Evolutionary conservation across 805 yeast species (phyloP), one percentile per base, ranked within the genome.

Genomic region (Wickerhamomyces xylosicus): DNA sequence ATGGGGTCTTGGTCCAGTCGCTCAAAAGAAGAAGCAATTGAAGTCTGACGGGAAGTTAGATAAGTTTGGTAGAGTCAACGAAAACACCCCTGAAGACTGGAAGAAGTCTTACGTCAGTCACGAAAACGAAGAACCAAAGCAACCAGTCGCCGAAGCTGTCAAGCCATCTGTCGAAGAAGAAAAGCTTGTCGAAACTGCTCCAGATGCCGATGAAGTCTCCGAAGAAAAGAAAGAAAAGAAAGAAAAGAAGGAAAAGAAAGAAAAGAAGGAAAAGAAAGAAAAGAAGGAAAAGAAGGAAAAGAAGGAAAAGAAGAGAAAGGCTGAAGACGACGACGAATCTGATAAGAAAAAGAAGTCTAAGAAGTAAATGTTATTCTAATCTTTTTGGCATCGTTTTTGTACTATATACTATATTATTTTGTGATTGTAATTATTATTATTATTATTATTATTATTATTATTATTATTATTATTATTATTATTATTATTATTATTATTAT

Each of bases 1-100:
- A 75, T 92, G 98, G 98, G 98, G 98, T 46, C 70, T 92, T 54
- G 98, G 98, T 54, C 98, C 98, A 54, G 85, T 89, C 61, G 97
- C 98, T 44, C 86, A 85, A 66, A 87, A 87, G 81, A 92, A 92
- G 84, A 92, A 92, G 75, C 95, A 90, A 72, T 71, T 92, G 74
- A 90, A 89, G 75, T 83, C 94, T 39, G 95, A 84, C 49, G 98
- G 97, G 57, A 90, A 92, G 68, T 78, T 92, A 58, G 98, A 92
- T 72, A 85, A 90, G 67, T 92, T 67, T 58, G 98, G 98, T 47
- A 81, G 95, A 69, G 72, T 70, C 47, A 92, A 87, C 58, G 98
- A 92, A 65, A 80, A 76, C 61, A 92, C 98, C 21, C 98, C 98
- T 54, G 83, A 76, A 35, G 71, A 77, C 32, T 92, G 98, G 98